Base-by-base conservation (phyloP, 176 grass and related monocot species). In the Themeda triandra region DNA sequence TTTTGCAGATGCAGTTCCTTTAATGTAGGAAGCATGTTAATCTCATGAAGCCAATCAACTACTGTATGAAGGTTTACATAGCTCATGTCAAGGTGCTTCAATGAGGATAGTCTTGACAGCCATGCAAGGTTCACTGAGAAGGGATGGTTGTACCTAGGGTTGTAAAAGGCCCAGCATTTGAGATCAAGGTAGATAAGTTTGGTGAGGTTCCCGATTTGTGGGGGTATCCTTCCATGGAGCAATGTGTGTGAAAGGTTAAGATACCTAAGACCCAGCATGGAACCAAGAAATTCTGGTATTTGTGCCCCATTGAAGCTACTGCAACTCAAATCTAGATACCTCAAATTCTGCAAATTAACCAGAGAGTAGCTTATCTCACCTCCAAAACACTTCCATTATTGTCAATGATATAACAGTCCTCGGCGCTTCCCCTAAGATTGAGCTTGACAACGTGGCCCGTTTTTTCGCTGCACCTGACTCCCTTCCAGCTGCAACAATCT, bases 381-480 rank as follows among this genome's bases (percentile, higher is more conserved):
- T 44, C 30, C 48, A 48, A 15, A n/a, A n/a, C n/a, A n/a, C n/a
- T n/a, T n/a, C n/a, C n/a, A n/a, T n/a, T n/a, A n/a, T n/a, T n/a
- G n/a, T n/a, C n/a, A n/a, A n/a, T n/a, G n/a, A n/a, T n/a, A n/a
- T n/a, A n/a, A n/a, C n/a, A n/a, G n/a, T n/a, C n/a, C n/a, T n/a
- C n/a, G n/a, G n/a, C n/a, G n/a, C n/a, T n/a, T n/a, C n/a, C 40
- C 6, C 32, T 75, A 58, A 91, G 80, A 37, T 70, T 64, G 39
- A 91, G 89, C 69, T 84, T 84, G 60, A 84, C 59, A 66, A 91
- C 80, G 18, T 91, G 76, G 82, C 81, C 76, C 19, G 69, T 84
- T 27, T 41, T 41, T 4, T 44, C 27, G 15, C 77, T 86, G 75
- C 85, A 91, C 18, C 39, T 73, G 68, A 91, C 10, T 30, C 89